Evolutionary conservation across 1,284 basidiomycete species (phyloP).

Genomic region (Cryptococcus floricola): DNA sequence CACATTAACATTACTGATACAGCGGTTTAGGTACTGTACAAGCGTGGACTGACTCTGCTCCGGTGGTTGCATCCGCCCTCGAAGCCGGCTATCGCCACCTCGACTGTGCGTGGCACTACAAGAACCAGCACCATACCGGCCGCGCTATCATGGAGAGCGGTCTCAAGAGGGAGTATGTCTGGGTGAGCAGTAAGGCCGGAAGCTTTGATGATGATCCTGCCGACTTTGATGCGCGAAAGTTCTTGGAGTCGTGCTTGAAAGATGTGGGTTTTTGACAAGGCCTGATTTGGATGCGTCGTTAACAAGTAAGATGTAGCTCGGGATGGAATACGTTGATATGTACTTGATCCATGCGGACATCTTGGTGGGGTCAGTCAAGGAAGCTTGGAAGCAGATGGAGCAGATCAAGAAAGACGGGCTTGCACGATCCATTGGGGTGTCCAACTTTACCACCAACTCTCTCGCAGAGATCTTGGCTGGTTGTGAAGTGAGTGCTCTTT

Average conservation of each 20-base stretch:
- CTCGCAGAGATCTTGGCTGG: conserved; percentile 53
- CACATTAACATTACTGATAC: background rate
- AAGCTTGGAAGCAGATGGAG: conserved; percentile 62
- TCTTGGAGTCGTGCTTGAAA: conserved; percentile 6
- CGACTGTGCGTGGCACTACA: conserved; percentile 24
- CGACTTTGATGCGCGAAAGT: conserved; percentile 15
- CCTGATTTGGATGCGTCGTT: background rate
- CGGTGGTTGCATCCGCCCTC: conserved; percentile 10
- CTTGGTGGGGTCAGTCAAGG: conserved; percentile 53
- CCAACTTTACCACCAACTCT: conserved; percentile 51
- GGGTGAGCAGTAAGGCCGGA: conserved; percentile 13
- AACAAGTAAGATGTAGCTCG: conserved; percentile 53
- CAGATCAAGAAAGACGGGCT: conserved; percentile 57
- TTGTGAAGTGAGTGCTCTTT: conserved; percentile 17
- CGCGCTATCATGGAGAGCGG: conserved; percentile 6
- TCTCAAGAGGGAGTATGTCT: conserved; percentile 3
- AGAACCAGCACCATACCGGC: conserved; percentile 17
- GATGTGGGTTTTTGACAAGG: conserved; percentile 12
- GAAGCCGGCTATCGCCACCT: conserved; percentile 12
- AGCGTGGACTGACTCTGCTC: conserved; percentile 10
- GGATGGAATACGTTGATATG: conserved; percentile 63
- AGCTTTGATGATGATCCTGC: conserved; percentile 15
- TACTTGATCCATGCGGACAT: conserved; percentile 56
- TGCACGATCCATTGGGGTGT: conserved; percentile 68
- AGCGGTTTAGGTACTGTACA: conserved; percentile 12